A percentile compares a stretch with the other conserved stretches of the same genome.
phyloP scores from a whole-genome alignment of 345 rosid genomes.

The Mangifera indica region DNA sequence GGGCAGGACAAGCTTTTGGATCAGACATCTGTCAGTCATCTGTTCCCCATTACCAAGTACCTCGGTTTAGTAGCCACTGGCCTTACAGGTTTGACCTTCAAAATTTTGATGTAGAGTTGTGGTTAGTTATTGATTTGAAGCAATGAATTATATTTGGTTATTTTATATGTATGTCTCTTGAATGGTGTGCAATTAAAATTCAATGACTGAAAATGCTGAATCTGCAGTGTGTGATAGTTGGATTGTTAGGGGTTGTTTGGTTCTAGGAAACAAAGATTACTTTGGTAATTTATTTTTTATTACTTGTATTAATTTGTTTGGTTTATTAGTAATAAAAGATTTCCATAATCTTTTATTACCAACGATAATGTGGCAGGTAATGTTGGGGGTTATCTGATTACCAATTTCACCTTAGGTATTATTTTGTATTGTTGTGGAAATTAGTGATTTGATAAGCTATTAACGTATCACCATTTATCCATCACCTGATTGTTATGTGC shows the following conservation, averaged over 20 bases:
- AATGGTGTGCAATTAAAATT: neutral
- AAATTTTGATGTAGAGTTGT: neutral
- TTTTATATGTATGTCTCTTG: neutral
- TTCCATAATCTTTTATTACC: too few species aligned
- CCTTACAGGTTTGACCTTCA: conserved; percentile 64
- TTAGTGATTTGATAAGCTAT: neutral
- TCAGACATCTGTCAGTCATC: conserved; percentile 86
- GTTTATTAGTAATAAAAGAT: too few species aligned
- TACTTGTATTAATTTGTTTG: too few species aligned
- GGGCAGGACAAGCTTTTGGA: conserved; percentile 97
- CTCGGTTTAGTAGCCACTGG: conserved; percentile 96
- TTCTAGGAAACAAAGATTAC: too few species aligned
- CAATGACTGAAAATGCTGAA: neutral
- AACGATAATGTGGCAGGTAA: neutral
- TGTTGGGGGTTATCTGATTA: too few species aligned
- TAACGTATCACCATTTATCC: neutral
- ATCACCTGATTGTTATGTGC: neutral
- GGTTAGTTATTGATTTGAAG: neutral
- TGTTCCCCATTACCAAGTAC: conserved; percentile 81
- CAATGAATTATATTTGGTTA: neutral
- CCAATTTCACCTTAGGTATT: too few species aligned
- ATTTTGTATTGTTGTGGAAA: neutral
- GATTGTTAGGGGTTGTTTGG: neutral
- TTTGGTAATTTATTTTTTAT: too few species aligned
- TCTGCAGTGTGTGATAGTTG: neutral